Evolutionary conservation across 1,139 yeast genomes (phyloP).

Genomic region (Debaryomycetaceae sp.): DNA sequence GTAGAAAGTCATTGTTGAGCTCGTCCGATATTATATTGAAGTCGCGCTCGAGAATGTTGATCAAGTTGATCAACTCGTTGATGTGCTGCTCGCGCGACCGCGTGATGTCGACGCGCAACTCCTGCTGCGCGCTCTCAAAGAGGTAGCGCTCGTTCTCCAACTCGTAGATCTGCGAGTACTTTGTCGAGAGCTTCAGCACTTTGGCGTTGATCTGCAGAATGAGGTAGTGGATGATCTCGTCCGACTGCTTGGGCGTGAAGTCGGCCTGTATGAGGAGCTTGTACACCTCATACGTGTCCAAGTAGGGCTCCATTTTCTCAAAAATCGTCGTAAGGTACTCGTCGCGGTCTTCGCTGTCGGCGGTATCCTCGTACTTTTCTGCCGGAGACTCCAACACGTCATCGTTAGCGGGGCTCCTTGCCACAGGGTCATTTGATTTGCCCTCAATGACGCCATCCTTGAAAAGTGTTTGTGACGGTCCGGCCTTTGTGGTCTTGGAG

Average conservation of each 20-base stretch:
- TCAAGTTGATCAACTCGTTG: conserved; percentile 62
- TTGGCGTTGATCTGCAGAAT: conserved; percentile 49
- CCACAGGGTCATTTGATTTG: not conserved
- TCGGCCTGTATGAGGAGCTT: conserved; percentile 40
- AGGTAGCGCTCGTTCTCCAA: conserved; percentile 82
- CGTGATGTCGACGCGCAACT: conserved; percentile 74
- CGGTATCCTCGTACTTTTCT: not conserved
- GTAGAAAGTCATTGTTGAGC: conserved; percentile 63
- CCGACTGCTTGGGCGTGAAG: conserved; percentile 52
- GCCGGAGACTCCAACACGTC: not conserved
- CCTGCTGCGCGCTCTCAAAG: conserved; percentile 91
- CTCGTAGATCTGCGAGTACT: conserved; percentile 63
- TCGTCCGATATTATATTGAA: conserved; percentile 73
- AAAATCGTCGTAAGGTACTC: conserved; percentile 31
- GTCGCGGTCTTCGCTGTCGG: conserved; percentile 9
- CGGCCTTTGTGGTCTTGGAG: not conserved
- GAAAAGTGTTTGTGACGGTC: not conserved
- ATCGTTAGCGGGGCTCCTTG: not conserved
- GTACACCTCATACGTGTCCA: conserved; percentile 48
- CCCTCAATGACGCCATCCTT: not conserved
- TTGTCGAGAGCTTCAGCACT: conserved; percentile 52
- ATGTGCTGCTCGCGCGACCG: conserved; percentile 69
- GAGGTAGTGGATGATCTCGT: conserved; percentile 46
- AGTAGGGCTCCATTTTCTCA: conserved; percentile 44
- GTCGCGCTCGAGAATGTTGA: conserved; percentile 69